Evolutionary conservation across 805 yeast species (phyloP).

Genomic region (Pichia paraexigua): DNA sequence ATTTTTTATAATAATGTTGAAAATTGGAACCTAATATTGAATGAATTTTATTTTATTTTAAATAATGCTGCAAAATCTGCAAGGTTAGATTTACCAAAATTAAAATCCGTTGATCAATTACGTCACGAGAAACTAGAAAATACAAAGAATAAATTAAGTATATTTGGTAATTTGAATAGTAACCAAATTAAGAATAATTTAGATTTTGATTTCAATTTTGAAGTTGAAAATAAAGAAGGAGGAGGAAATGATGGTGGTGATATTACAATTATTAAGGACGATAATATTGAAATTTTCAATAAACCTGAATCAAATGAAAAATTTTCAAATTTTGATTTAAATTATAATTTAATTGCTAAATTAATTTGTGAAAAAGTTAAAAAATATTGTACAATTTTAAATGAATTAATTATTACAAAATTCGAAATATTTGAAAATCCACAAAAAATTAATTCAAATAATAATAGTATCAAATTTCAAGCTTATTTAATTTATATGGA

Average conservation of each 20-base stretch:
- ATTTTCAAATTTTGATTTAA: neutral
- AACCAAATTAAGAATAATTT: conserved; percentile 11
- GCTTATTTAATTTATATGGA: neutral
- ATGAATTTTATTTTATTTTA: conserved; percentile 51
- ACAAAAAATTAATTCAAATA: neutral
- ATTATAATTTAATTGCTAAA: too few species aligned
- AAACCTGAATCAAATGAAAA: neutral
- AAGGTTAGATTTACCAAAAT: conserved; percentile 17
- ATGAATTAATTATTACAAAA: too few species aligned
- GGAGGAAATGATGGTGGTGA: neutral
- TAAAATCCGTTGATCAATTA: neutral
- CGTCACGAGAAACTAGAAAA: conserved; percentile 1
- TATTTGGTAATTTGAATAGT: conserved; percentile 24
- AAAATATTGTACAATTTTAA: too few species aligned
- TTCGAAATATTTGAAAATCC: neutral
- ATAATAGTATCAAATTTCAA: neutral
- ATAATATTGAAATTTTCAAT: neutral
- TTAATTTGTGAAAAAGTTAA: too few species aligned
- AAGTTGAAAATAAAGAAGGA: neutral
- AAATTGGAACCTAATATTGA: conserved; percentile 50
- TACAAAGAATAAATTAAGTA: conserved; percentile 6
- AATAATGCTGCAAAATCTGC: conserved; percentile 28
- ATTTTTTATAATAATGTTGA: conserved; percentile 39
- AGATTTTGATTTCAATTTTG: conserved; percentile 11
- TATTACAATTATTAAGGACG: conserved; percentile 1